Evolutionary conservation across 1,284 basidiomycete species (phyloP).

Genomic region (Coniferiporia weirii): DNA sequence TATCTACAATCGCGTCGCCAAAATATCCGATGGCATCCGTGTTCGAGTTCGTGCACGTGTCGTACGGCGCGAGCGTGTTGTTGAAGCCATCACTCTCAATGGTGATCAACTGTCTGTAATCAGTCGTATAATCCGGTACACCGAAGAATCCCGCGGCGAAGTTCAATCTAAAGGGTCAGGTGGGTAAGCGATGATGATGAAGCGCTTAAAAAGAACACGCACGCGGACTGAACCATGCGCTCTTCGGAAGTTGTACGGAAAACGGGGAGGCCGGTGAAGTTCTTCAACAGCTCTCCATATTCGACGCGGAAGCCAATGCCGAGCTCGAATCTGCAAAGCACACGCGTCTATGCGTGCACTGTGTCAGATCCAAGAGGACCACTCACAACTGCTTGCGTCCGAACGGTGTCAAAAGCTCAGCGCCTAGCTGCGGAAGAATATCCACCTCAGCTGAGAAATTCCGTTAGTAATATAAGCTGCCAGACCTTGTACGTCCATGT

Average conservation of each 20-base stretch:
- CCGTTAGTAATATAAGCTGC: conserved; percentile 34
- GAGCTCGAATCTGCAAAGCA: conserved; percentile 37
- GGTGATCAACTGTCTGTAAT: conserved; percentile 47
- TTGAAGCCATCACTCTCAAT: conserved; percentile 48
- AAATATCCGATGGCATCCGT: conserved; percentile 29
- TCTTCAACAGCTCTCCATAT: conserved; percentile 54
- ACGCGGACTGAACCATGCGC: conserved; percentile 53
- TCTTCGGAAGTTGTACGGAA: conserved; percentile 56
- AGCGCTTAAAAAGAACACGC: conserved; percentile 22
- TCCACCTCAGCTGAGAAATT: conserved; percentile 53
- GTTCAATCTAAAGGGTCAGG: conserved; percentile 32
- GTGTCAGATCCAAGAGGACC: background rate
- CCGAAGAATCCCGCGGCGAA: conserved; percentile 62
- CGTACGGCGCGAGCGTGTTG: conserved; percentile 51
- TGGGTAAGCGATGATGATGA: background rate
- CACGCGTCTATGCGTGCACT: background rate
- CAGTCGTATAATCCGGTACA: conserved; percentile 39
- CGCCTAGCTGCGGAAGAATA: conserved; percentile 44
- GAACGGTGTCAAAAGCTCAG: conserved; percentile 53
- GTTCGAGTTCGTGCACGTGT: conserved; percentile 38
- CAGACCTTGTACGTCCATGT: conserved; percentile 28
- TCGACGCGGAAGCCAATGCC: conserved; percentile 46
- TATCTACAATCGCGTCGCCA: conserved; percentile 37
- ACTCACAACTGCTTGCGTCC: conserved; percentile 48
- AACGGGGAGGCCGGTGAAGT: conserved; percentile 47